A percentile compares a stretch with the other conserved stretches of the same genome.
Conservation (phyloP, 2,329 filamentous ascomycete genomes). For the Paracamarosporium sp. region DNA sequence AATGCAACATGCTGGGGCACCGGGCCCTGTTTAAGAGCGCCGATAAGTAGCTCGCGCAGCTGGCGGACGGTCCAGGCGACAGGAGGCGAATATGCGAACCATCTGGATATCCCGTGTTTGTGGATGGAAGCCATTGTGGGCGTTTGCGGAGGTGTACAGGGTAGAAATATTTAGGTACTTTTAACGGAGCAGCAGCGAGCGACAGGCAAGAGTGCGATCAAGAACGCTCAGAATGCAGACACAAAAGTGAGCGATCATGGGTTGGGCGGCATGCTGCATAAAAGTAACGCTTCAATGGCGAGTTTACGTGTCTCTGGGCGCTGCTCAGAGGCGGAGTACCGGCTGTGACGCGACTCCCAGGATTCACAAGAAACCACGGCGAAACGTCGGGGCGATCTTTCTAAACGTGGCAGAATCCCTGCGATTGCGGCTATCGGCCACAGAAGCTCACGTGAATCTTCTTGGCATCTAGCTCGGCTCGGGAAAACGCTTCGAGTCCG, state of each 20-base stretch:
- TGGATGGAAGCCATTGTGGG: conserved; percentile 58
- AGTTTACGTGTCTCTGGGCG: conserved; percentile 36
- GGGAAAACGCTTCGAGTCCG: not conserved
- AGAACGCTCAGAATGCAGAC: conserved; percentile 8
- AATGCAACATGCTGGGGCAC: conserved; percentile 98
- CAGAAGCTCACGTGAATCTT: not conserved
- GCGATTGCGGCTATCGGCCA: conserved; percentile 3
- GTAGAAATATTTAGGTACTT: conserved; percentile 15
- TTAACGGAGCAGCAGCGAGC: conserved; percentile 2
- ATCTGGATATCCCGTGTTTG: conserved; percentile 69
- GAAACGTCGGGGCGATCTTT: conserved; percentile 6
- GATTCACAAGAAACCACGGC: conserved; percentile 24
- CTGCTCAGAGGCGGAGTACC: conserved; percentile 35
- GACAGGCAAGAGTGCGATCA: not conserved
- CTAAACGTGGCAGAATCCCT: conserved; percentile 12
- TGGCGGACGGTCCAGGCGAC: conserved; percentile 86
- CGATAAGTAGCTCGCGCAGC: conserved; percentile 84
- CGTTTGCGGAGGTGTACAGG: conserved; percentile 22
- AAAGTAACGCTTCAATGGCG: conserved; percentile 30
- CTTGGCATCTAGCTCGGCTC: not conserved
- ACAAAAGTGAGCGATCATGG: conserved; percentile 22
- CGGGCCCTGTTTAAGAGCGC: conserved; percentile 85
- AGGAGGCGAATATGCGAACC: conserved; percentile 87
- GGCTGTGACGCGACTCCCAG: conserved; percentile 34
- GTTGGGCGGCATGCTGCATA: conserved; percentile 36